Evolutionary conservation across 2,329 filamentous ascomycete species (phyloP), one percentile per base, ranked within the genome.

Genomic region (Parastagonospora avenae): DNA sequence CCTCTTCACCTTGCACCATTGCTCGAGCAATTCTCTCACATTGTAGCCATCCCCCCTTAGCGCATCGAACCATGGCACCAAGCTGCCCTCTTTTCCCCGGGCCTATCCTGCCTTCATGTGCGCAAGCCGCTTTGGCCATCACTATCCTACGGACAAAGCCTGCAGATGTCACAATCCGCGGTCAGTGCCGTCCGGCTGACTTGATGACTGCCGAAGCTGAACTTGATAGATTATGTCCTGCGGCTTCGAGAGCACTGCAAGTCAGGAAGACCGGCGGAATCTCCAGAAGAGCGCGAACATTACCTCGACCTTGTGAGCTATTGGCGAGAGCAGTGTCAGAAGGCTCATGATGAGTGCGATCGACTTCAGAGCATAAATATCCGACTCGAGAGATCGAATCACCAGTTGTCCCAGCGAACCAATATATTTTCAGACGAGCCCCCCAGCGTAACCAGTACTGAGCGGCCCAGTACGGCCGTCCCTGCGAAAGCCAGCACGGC

Each of bases 291-390:
- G 12, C 41, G 55, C 0, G 58, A 68, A 35, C 65, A 60, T 8
- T 71, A 77, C 39, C 60, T 79, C 16, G 74, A 79, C 49, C 63
- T 73, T 11, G 71, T 73, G 9, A 57, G 69, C 4, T 78, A 71
- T 48, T 78, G 76, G 76, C 56, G 60, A 29, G 57, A 70, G 7
- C 60, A 62, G 37, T 69, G 55, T 35, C 52, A 60, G 14, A 45
- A 46, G 16, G 48, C 58, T 0, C 63, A 74, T n/a, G 49, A 58
- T 5, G 62, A 63, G 30, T 65, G 63, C 35, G 46, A 54, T 2
- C 46, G 57, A 4, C 55, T 74, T 12, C 56, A 63, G 24, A 52
- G 35, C 2, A 49, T 62, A 28, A 64, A 67, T 30, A 46, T 55
- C 8, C 64, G 64, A 28, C 61, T 72, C 2, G 67, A 72, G 31